A percentile compares a stretch with the other conserved stretches of the same genome.
Evolutionary conservation across 176 grass and related monocot genomes (phyloP).

Genomic region (Triticum dicoccoides): DNA sequence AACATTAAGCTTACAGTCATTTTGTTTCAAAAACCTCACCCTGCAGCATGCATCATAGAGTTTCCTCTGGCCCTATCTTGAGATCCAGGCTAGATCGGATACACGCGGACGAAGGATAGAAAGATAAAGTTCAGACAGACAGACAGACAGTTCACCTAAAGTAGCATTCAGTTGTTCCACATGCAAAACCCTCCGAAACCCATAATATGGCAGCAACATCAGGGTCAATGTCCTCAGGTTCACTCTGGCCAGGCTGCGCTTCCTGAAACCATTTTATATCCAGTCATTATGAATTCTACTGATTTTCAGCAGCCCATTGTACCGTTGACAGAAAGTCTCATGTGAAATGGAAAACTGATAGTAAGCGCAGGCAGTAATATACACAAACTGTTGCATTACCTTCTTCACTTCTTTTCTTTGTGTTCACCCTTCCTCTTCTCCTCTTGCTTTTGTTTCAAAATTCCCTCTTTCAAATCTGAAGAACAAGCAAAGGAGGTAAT

Average conservation of each 20-base stretch:
- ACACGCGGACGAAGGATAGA: too few species aligned
- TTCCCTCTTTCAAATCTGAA: constrained; percentile 80
- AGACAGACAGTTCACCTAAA: too few species aligned
- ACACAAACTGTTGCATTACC: constrained; percentile 25
- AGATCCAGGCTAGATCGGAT: too few species aligned
- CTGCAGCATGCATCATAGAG: too few species aligned
- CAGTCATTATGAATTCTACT: constrained; percentile 17
- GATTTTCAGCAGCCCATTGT: background rate
- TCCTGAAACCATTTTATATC: constrained; percentile 40
- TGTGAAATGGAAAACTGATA: background rate
- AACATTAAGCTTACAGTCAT: background rate
- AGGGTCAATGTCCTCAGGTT: too few species aligned
- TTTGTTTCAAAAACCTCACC: background rate
- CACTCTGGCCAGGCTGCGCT: constrained; percentile 45
- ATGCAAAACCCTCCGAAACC: constrained; percentile 41
- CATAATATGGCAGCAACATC: background rate
- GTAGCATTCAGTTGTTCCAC: constrained; percentile 25
- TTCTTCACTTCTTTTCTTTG: constrained; percentile 92
- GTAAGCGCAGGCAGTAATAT: background rate
- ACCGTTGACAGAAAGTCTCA: background rate
- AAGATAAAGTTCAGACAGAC: too few species aligned
- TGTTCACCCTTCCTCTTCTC: constrained; percentile 74
- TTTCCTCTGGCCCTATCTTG: too few species aligned
- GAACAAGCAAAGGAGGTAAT: background rate
- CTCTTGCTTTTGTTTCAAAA: constrained; percentile 80